Evolutionary conservation across 192 early-diverging fungal species (phyloP), one percentile per base, ranked within the genome.

Genomic region (Diversispora eburnea): DNA sequence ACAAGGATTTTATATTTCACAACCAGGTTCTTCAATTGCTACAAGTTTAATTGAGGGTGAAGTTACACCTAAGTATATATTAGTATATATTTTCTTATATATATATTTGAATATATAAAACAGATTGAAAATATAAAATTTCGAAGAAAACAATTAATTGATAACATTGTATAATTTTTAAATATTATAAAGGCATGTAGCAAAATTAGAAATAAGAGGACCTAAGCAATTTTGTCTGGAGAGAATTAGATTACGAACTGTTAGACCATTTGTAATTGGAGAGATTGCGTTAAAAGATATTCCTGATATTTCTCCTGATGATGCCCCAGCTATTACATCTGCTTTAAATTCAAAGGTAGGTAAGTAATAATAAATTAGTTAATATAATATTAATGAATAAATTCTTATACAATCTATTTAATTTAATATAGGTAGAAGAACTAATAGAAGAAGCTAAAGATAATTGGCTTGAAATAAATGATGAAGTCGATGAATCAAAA

Each of bases 11-110:
- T 86, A 89, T 54, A 88, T 98, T 12, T 91, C 90, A 7, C 96
- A 98, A 68, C 96, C 96, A 0, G 96, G 96, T 0, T 95, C 93
- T 1, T 94, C 94, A 2, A 88, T 98, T 3, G 95, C 95, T 4
- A 98, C 96, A 1, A 91, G 92, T 65, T 76, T 98, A 47, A 88
- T 84, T 9, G 87, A 92, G 56, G 95, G 94, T 25, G 96, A 98
- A 76, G 85, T 94, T 0, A 80, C 78, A 17, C 78, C 84, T 41
- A 94, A 94, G 80, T 87, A 86, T 63, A 41, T 63, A 17, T 17
- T 52, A 17, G 51, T 17, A 4, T 52, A 17, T 13, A 52, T 52
- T 8, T 52, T 52, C n/a, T n/a, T n/a, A n/a, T n/a, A n/a, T n/a
- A n/a, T n/a, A n/a, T n/a, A n/a, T n/a, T n/a, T n/a, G n/a, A n/a